phyloP scores from a whole-genome alignment of 139 green algal genomes.

The Picochlorum sp. region DNA sequence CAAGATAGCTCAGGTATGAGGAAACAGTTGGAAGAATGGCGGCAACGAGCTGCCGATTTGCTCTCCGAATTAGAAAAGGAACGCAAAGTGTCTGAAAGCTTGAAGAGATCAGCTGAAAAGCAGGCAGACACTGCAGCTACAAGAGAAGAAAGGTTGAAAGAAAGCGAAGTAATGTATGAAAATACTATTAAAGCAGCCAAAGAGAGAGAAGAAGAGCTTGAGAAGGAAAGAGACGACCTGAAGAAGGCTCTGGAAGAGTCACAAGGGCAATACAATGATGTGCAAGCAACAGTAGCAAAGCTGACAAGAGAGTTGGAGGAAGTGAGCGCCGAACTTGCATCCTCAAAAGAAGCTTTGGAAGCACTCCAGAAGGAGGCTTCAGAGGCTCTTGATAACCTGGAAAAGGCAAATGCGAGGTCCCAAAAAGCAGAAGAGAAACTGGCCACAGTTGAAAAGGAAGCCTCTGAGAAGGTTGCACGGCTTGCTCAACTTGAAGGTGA shows the following conservation, averaged over 20 bases:
- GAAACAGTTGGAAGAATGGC: slow-evolving; percentile 20
- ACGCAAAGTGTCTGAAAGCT: not conserved
- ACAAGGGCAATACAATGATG: slow-evolving; percentile 16
- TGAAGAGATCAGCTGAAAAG: not conserved
- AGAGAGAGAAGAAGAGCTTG: slow-evolving; percentile 10
- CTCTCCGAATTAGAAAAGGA: slow-evolving; percentile 22
- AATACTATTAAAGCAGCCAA: not conserved
- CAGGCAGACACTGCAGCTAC: not conserved
- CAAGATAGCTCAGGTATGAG: slow-evolving; percentile 14
- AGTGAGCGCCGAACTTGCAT: not conserved
- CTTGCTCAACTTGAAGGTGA: slow-evolving; percentile 35
- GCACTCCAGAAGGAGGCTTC: not conserved
- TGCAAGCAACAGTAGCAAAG: slow-evolving; percentile 23
- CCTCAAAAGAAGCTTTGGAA: not conserved
- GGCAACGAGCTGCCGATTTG: slow-evolving; percentile 20
- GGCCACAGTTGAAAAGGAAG: slow-evolving; percentile 1
- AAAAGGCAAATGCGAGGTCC: not conserved
- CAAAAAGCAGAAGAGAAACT: not conserved
- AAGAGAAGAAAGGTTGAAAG: slow-evolving; percentile 1
- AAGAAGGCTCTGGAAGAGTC: slow-evolving; percentile 29
- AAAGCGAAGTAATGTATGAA: not conserved
- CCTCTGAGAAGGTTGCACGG: slow-evolving; percentile 13
- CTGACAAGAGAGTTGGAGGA: slow-evolving; percentile 10
- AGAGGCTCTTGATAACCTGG: not conserved
- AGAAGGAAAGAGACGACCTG: slow-evolving; percentile 25